Base-by-base conservation (phyloP, 163 green algal genomes). In the Prototheca wickerhamii region DNA sequence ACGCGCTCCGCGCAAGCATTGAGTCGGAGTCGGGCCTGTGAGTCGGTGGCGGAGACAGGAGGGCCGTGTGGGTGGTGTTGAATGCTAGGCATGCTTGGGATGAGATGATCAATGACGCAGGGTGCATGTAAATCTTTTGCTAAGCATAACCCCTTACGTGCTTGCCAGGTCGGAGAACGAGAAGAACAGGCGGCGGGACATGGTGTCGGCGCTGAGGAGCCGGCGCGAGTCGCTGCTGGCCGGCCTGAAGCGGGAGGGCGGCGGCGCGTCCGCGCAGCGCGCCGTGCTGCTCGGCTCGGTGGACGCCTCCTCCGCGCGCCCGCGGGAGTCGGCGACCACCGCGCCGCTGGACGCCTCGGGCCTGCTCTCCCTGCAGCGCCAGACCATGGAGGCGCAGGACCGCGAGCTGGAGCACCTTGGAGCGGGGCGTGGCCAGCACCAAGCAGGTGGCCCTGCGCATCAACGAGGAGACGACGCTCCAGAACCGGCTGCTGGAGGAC, bases 311-410 rank as follows among this genome's bases (percentile, higher is more conserved):
- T 23, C 60, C 60, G 33, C 35, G 0, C 63, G 53, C 4, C 69
- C 77, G 0, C 64, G 68, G 26, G 89, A 96, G 61, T 95, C 88
- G 2, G 77, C 86, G 52, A 44, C 54, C 1, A 96, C 89, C 1
- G 89, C 89, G 0, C 75, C 81, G 60, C 81, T 94, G 50, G 78
- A 90, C 59, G 84, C 76, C 46, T 53, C 55, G 3, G 84, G 80
- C 1, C 64, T 96, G 53, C 51, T 96, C 69, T 51, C 76, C 64
- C 74, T 95, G 80, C 89, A 96, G 77, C 60, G 80, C 56, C 63
- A 86, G 40, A 57, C 87, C 2, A 93, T 96, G 83, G 29, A 71
- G 30, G 46, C 85, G 50, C 89, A 96, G 74, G 89, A 96, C 53
- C 23, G 69, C 4, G 77, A 88, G 61, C 76, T 96, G 52, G 86